Percentiles rank a stretch among this genome's conserved stretches.
phyloP scores from a whole-genome alignment of 73 alveolate species.

The Paramecium biaurelia region DNA sequence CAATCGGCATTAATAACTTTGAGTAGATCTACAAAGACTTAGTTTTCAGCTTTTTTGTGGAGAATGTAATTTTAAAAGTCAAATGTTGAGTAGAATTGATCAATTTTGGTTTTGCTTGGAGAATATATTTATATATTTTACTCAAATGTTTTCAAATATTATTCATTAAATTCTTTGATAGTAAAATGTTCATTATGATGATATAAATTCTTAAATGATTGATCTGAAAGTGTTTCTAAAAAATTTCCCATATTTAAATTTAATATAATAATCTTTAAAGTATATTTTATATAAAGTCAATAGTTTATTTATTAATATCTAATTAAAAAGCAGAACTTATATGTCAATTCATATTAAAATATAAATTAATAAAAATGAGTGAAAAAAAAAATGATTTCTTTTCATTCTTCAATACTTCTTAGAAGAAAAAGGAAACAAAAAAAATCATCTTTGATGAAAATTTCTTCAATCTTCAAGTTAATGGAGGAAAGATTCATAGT shows the following conservation, averaged over 20 bases:
- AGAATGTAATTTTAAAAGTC: not conserved
- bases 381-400: not conserved
- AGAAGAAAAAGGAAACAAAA: not conserved
- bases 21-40: not conserved
- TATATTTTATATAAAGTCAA: too few relatives aligned
- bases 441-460: conserved; percentile 21
- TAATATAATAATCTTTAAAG: not conserved
- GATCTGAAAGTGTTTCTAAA: not conserved
- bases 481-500: conserved; percentile 21
- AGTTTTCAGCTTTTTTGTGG: not conserved
- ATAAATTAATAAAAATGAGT: not conserved
- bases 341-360: not conserved
- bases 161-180: not conserved
- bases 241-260: not conserved
- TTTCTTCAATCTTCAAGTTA: not conserved
- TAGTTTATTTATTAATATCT: not conserved
- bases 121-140: not conserved
- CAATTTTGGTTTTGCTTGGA: not conserved
- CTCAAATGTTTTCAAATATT: not conserved
- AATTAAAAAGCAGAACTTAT: too few relatives aligned
- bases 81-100: not conserved
- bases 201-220: not conserved
- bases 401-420: not conserved
- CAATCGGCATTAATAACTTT: not conserved
- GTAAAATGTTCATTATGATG: not conserved